Evolutionary conservation across 176 grass and related monocot genomes (phyloP).

Genomic region (Zizania latifolia): DNA sequence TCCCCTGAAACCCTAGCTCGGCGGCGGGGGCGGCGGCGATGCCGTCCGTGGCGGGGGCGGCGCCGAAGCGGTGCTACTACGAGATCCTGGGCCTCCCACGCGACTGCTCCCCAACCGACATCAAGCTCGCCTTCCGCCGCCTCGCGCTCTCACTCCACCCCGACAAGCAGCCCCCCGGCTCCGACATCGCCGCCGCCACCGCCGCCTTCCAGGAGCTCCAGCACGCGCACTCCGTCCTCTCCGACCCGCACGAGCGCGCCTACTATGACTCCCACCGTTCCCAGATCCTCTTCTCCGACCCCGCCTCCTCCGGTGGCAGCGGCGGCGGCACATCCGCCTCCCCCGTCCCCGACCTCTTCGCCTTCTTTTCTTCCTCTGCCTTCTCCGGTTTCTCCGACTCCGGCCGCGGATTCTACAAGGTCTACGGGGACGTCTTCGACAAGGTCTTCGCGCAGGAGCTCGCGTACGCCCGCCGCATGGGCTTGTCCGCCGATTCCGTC

Average conservation of each 20-base stretch:
- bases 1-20: constrained; percentile 40
- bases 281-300: constrained; percentile 82
- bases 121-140: constrained; percentile 72
- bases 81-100: constrained; percentile 67
- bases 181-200: constrained; percentile 52
- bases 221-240: constrained; percentile 86
- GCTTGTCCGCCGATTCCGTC: constrained; percentile 39
- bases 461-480: constrained; percentile 66
- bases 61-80: constrained; percentile 80
- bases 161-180: constrained; percentile 57
- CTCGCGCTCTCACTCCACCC: constrained; percentile 90
- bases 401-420: constrained; percentile 92
- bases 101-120: constrained; percentile 60
- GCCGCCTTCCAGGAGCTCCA: constrained; percentile 92
- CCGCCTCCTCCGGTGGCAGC: constrained; percentile 22
- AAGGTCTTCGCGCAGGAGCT: constrained; percentile 75
- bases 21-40: constrained; percentile 29
- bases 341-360: constrained; percentile 65
- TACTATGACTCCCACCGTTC: constrained; percentile 95
- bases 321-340: constrained; percentile 41
- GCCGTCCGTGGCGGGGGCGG: constrained; percentile 33
- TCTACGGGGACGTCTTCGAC: constrained; percentile 81
- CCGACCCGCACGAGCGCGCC: constrained; percentile 76
- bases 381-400: constrained; percentile 75
- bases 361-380: constrained; percentile 62